Evolutionary conservation across 2,329 filamentous ascomycete genomes (phyloP), one percentile per base, ranked within the genome.

Genomic region (Teratosphaeria nubilosa): DNA sequence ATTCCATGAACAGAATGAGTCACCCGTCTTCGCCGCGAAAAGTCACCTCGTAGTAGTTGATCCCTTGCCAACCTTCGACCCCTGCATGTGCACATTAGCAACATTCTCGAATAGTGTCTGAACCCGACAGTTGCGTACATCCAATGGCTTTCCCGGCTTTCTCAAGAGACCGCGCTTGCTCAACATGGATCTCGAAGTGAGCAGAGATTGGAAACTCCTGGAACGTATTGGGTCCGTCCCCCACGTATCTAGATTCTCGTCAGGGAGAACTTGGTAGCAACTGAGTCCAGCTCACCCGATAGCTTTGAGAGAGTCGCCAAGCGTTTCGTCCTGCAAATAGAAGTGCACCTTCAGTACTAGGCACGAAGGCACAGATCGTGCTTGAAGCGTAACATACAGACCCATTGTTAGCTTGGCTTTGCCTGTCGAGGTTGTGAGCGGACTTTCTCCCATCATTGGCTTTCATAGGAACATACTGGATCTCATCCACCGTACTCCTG

Each of bases 351-450:
- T 71, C 6, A 41, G 34, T n/a, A 41, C 34, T 41, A 41, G 34
- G 14, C 11, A 41, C 11, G 32, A 37, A 37, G 32, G 62, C 52
- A 54, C 65, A 64, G 62, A 72, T 22, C 63, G 6, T 59, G 41
- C 37, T 51, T 41, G 37, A 55, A 41, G 50, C 34, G n/a, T 30
- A 16, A 16, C 34, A 41, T 41, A 41, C 11, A 5, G 34, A 41
- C 66, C 67, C 20, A 70, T 72, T 1, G 64, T 52, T 37, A 67
- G 54, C 2, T 73, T 54, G 25, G 68, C 72, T 9, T 63, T 55
- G 52, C 65, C 65, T 63, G 72, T 50, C 64, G 5, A 41, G 52
- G 51, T 32, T 51, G 57, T 41, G 53, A 54, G 48, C 57, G 58
- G 16, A 41, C 34, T n/a, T n/a, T 5, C 13, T 16, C 13, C 13